A percentile compares a stretch with the other conserved stretches of the same genome.
These are phyloP conservation scores for Pleodorina starrii DNA, from an alignment of 139 green algal species.

Conservation along the genomic window DNA sequence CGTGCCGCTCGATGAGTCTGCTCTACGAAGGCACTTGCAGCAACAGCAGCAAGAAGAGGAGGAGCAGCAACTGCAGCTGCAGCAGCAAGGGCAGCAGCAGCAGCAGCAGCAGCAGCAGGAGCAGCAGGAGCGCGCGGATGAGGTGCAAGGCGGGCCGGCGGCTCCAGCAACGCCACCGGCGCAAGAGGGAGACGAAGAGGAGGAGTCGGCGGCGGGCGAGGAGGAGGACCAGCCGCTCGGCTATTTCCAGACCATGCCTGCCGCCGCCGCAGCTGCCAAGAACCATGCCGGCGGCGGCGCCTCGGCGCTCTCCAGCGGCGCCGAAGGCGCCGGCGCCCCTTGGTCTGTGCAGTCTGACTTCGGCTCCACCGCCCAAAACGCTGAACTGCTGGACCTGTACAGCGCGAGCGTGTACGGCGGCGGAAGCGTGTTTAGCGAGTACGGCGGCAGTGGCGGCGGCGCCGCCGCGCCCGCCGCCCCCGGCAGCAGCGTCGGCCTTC, in stretches of 20 bases:
- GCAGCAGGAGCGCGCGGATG: no score
- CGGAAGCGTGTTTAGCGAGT: neutral
- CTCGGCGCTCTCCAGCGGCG: neutral
- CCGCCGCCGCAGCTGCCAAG: neutral
- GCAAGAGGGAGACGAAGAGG: no score
- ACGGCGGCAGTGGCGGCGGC: neutral
- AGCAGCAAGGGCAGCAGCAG: neutral
- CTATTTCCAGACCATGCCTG: no score
- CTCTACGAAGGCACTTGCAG: neutral
- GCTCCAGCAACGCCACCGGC: no score
- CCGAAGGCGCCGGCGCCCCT: neutral
- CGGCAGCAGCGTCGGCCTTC: neutral
- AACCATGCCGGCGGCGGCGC: neutral
- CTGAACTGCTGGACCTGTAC: neutral
- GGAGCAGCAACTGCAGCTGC: neutral
- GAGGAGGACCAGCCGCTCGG: neutral
- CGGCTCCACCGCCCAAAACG: neutral
- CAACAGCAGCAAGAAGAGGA: neutral
- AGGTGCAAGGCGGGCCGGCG: no score
- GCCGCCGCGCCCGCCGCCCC: no score
- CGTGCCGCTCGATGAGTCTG: neutral
- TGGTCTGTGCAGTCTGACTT: neutral
- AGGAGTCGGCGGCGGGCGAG: neutral
- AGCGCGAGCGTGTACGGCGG: neutral
- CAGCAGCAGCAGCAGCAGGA: no score